phyloP scores from a whole-genome alignment of 768 basidiomycete species.

The Rhodotorula graminis region DNA sequence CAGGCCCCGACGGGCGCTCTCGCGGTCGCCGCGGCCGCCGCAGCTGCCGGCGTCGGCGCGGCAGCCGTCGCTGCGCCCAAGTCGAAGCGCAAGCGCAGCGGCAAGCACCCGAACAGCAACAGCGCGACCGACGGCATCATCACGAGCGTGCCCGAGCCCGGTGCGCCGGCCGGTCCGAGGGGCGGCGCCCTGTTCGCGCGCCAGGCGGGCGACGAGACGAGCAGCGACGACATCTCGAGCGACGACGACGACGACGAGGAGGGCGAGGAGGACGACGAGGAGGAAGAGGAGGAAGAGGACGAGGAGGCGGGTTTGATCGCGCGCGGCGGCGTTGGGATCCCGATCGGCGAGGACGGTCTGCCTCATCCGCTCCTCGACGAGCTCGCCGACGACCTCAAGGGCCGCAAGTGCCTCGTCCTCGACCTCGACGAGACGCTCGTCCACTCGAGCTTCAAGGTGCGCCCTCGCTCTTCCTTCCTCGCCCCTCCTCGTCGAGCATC shows the following conservation, averaged over 20 bases:
- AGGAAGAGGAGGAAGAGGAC: conserved; percentile 59
- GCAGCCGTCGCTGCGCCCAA: conserved; percentile 47
- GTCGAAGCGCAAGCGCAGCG: conserved; percentile 62
- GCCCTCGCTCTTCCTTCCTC: not conserved
- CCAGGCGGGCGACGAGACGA: conserved; percentile 10
- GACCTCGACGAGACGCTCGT: conserved; percentile 96
- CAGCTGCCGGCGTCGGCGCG: conserved; percentile 36
- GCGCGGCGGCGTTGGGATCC: conserved; percentile 90
- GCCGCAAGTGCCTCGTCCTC: conserved; percentile 90
- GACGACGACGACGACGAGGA: conserved; percentile 39
- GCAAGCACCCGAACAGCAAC: conserved; percentile 54
- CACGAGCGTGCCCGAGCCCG: conserved; percentile 48
- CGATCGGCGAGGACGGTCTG: conserved; percentile 84
- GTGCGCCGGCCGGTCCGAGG: not conserved
- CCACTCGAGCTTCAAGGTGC: conserved; percentile 96
- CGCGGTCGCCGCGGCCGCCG: conserved; percentile 44
- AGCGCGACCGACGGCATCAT: conserved; percentile 55
- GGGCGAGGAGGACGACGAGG: conserved; percentile 71
- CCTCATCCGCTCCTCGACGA: conserved; percentile 85
- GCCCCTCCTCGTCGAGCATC: too few species aligned
- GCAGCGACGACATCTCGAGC: not conserved
- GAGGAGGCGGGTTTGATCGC: conserved; percentile 84
- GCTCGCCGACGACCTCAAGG: conserved; percentile 69
- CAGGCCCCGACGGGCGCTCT: conserved; percentile 42
- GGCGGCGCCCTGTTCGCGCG: conserved; percentile 29